Percentiles rank a stretch among this genome's conserved stretches.
Evolutionary conservation across 148 eudicot genomes (phyloP).

Genomic region (Spergularia marina): DNA sequence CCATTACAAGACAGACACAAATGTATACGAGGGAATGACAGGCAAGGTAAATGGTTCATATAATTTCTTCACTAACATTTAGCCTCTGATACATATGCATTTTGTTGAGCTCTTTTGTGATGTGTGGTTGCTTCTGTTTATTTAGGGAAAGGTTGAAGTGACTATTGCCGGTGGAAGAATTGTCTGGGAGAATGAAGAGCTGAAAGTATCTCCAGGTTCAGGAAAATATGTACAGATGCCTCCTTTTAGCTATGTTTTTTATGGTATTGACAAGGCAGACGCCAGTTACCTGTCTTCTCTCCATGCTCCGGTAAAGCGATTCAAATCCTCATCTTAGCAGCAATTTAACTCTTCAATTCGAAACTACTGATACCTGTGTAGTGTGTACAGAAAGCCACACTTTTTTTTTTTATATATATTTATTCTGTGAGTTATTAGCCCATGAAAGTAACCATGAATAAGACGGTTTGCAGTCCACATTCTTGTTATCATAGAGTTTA

Average conservation of each 20-base stretch:
- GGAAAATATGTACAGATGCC: conserved; percentile 85
- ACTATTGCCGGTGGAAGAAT: conserved; percentile 90
- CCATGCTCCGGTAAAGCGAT: conserved; percentile 74
- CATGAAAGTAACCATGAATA: background rate
- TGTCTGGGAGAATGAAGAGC: conserved; percentile 74
- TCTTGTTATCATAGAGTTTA: background rate
- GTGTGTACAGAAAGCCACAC: conserved; percentile 1
- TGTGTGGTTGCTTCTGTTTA: conserved; percentile 5
- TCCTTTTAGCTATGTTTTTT: conserved; percentile 72
- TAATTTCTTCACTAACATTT: background rate
- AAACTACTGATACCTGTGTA: conserved; percentile 6
- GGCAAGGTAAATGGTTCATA: conserved; percentile 63
- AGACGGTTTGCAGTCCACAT: too few relatives aligned
- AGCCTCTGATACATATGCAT: background rate
- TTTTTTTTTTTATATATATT: background rate
- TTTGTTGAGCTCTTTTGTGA: background rate
- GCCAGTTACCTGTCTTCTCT: conserved; percentile 65
- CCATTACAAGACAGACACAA: conserved; percentile 78
- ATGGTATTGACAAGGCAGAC: conserved; percentile 77
- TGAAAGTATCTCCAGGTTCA: conserved; percentile 65
- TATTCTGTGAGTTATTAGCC: background rate
- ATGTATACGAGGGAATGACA: conserved; percentile 79
- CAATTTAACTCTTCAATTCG: background rate
- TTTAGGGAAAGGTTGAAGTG: conserved; percentile 89
- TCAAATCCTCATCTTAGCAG: conserved; percentile 33